Evolutionary conservation across 306 rosid species (phyloP).

Genomic region (Corylus americana): DNA sequence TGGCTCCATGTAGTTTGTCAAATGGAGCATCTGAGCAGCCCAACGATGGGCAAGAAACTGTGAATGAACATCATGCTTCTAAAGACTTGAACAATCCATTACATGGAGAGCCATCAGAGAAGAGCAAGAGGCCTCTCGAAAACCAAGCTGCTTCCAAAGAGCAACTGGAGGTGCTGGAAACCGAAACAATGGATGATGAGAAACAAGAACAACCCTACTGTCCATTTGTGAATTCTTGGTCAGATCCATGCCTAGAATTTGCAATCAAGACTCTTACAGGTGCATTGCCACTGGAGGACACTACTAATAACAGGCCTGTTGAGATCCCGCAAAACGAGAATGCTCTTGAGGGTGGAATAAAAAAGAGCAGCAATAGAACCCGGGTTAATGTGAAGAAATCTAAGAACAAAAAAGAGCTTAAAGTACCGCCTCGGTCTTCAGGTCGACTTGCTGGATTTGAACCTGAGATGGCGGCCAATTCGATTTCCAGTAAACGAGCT

Average conservation of each 20-base stretch:
- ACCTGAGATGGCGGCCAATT: constrained; percentile 50
- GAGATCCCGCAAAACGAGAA: constrained; percentile 34
- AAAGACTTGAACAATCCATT: constrained; percentile 5
- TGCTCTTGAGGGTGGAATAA: constrained; percentile 26
- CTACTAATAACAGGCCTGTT: constrained; percentile 32
- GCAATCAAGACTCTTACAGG: constrained; percentile 67
- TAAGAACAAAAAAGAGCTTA: constrained; percentile 43
- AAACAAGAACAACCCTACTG: constrained; percentile 37
- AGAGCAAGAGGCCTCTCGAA: constrained; percentile 29
- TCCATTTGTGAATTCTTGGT: constrained; percentile 37
- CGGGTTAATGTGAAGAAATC: constrained; percentile 36
- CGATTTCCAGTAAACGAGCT: constrained; percentile 44
- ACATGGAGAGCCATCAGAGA: constrained; percentile 27
- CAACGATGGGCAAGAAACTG: constrained; percentile 27
- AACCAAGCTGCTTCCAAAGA: constrained; percentile 34
- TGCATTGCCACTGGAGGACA: constrained; percentile 54
- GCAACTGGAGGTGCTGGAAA: constrained; percentile 39
- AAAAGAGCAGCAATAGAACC: constrained; percentile 35
- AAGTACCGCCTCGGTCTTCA: constrained; percentile 46
- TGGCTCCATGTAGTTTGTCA: constrained; percentile 23
- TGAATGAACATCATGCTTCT: constrained; percentile 18
- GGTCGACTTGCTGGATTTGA: constrained; percentile 59
- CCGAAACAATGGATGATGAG: constrained; percentile 34
- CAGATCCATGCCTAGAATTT: constrained; percentile 52
- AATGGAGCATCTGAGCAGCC: constrained; percentile 30